Percentiles rank a stretch among this genome's conserved stretches.
Evolutionary conservation across 371 early-diverging fungal genomes (phyloP).

Genomic region (Rhizopus microsporus): DNA sequence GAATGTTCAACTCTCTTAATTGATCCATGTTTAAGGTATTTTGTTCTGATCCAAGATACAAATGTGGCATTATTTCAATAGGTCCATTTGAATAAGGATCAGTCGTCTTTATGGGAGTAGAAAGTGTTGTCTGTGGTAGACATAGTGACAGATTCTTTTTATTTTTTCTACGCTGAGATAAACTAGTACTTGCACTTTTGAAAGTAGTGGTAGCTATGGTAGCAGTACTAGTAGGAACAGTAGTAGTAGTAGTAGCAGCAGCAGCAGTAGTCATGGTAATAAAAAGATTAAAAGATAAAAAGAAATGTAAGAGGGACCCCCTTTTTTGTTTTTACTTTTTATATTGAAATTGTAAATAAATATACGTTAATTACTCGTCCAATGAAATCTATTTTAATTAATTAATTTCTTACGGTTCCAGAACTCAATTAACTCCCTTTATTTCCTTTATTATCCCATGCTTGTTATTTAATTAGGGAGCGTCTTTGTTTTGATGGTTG

Average conservation of each 20-base stretch:
- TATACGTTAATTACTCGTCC: slow-evolving; percentile 2
- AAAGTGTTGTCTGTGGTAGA: slow-evolving; percentile 18
- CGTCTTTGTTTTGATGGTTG: no score
- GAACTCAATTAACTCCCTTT: no score
- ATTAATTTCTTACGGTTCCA: neutral
- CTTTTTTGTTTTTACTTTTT: slow-evolving; percentile 3
- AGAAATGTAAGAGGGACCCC: neutral
- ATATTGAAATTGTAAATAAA: slow-evolving; percentile 5
- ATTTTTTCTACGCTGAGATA: slow-evolving; percentile 25
- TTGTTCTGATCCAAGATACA: slow-evolving; percentile 73
- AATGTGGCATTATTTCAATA: slow-evolving; percentile 61
- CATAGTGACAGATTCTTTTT: slow-evolving; percentile 44
- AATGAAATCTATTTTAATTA: slow-evolving; percentile 2
- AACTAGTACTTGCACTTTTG: slow-evolving; percentile 18
- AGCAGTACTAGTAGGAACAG: slow-evolving; percentile 3
- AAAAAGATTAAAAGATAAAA: neutral
- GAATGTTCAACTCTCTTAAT: slow-evolving; percentile 50
- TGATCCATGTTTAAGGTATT: slow-evolving; percentile 54
- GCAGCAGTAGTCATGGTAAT: neutral
- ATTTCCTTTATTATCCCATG: no score
- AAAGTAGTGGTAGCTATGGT: slow-evolving; percentile 12
- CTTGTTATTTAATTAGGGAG: no score
- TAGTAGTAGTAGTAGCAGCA: slow-evolving; percentile 6
- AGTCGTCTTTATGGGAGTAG: slow-evolving; percentile 12
- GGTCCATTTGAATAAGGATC: slow-evolving; percentile 54